Evolutionary conservation across 83 land plant genomes (phyloP).

Genomic region (Picea abies): DNA sequence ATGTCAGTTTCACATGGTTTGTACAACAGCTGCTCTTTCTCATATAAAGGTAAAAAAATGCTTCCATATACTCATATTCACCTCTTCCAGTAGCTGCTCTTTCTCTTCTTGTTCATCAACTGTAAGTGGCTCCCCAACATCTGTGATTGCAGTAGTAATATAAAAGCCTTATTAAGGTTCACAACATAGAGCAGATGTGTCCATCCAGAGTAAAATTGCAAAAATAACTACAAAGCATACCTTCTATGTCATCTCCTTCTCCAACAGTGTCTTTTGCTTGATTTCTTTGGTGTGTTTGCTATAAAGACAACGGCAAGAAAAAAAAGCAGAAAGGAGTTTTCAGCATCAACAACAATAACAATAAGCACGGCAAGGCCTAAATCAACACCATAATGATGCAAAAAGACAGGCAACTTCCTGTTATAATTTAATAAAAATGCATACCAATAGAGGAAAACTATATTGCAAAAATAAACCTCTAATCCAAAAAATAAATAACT

Average conservation of each 20-base stretch:
- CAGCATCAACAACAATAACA: background rate
- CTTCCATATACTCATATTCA: slow-evolving; percentile 6
- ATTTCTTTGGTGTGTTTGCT: slow-evolving; percentile 70
- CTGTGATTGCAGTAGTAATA: slow-evolving; percentile 21
- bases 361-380: background rate
- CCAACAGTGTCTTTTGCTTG: slow-evolving; percentile 67
- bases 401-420: no score
- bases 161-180: background rate
- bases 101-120: slow-evolving; percentile 96
- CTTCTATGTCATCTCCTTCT: slow-evolving; percentile 79
- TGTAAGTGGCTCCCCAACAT: slow-evolving; percentile 87
- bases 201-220: background rate
- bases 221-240: slow-evolving; percentile 28
- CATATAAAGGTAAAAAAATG: background rate
- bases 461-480: no score
- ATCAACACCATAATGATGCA: background rate
- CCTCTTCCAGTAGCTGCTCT: slow-evolving; percentile 83
- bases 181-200: background rate
- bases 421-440: no score
- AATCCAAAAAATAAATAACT: no score
- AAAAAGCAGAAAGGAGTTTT: background rate
- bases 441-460: no score
- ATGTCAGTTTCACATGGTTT: background rate
- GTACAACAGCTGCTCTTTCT: no score
- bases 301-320: background rate